Evolutionary conservation across 2,329 filamentous ascomycete genomes (phyloP), one percentile per base, ranked within the genome.

Genomic region (Coniella vitis): DNA sequence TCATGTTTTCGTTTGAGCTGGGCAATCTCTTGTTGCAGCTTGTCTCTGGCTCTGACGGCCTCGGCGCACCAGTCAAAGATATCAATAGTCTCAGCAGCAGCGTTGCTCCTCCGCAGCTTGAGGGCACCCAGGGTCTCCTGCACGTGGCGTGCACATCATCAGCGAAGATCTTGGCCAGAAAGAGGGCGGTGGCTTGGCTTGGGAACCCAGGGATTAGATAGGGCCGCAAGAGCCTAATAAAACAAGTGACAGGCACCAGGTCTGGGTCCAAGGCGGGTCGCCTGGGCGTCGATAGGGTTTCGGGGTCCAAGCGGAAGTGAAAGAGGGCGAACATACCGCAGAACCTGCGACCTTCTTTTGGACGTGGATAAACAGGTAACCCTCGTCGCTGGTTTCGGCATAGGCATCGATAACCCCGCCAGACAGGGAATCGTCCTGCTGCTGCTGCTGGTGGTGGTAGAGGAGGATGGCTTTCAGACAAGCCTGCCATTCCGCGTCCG

Each of bases 51-150:
- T 48, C 75, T 66, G 9, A 78, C 72, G 4, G 81, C 78, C 17
- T 71, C 68, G 37, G 75, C 76, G 51, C 83, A 86, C 86, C 86
- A 90, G 48, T 86, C 79, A 53, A 86, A 84, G 4, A 83, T 68
- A 47, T 81, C 75, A 53, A 87, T 74, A 53, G 76, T 76, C 52
- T 81, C 76, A 38, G 78, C 73, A 31, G 74, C 47, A 8, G 39
- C 34, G n/a, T 47, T 71, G 49, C 78, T 72, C 55, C 74, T 69
- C 34, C 69, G 65, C 3, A 90, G 67, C 4, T 71, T 68, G 52
- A 90, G 74, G 19, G 75, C 68, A 31, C 86, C 87, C n/a, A 89
- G 74, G 22, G 74, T 79, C 82, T 86, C 81, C 81, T 86, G 46
- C 39, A 41, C 31, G 20, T 36, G 50, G 67, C 54, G 61, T 56